These are phyloP conservation scores for Whalleya microplaca DNA, from an alignment of 2,329 filamentous ascomycete genomes.

Conservation along the genomic window DNA sequence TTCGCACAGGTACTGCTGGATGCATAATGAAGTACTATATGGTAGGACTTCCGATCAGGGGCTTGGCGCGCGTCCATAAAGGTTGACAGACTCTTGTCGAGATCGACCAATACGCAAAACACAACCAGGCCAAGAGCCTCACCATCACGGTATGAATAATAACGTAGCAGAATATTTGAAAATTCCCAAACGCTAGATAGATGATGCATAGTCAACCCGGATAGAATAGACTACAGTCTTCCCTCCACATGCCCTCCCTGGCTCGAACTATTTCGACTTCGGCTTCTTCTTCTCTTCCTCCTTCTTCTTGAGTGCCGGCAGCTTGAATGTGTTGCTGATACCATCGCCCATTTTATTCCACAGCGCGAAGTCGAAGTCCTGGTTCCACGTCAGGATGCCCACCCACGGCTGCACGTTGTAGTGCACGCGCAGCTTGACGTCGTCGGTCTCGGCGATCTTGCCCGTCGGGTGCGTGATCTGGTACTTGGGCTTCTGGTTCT, in stretches of 20 bases:
- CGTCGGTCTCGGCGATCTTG: constrained; percentile 71
- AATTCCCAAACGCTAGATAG: background rate
- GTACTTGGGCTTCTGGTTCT: constrained; percentile 92
- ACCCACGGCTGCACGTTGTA: constrained; percentile 99
- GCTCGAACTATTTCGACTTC: constrained; percentile 1
- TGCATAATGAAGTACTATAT: no score
- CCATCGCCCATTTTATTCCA: constrained; percentile 71
- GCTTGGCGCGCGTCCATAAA: no score
- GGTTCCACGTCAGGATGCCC: constrained; percentile 82
- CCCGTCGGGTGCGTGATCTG: constrained; percentile 91
- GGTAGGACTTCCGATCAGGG: no score
- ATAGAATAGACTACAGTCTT: background rate
- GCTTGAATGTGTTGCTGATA: constrained; percentile 63
- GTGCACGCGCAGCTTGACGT: constrained; percentile 79
- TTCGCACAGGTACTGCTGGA: no score
- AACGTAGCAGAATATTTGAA: background rate
- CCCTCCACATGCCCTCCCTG: background rate
- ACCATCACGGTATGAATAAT: background rate
- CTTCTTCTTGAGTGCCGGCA: constrained; percentile 70
- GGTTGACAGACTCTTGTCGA: background rate
- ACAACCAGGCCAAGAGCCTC: no score
- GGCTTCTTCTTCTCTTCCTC: constrained; percentile 31
- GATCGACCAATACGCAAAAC: no score
- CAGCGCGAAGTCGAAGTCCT: constrained; percentile 55
- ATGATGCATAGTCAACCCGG: background rate